Evolutionary conservation across 306 rosid genomes (phyloP).

Genomic region (Ormosia semicastrata): DNA sequence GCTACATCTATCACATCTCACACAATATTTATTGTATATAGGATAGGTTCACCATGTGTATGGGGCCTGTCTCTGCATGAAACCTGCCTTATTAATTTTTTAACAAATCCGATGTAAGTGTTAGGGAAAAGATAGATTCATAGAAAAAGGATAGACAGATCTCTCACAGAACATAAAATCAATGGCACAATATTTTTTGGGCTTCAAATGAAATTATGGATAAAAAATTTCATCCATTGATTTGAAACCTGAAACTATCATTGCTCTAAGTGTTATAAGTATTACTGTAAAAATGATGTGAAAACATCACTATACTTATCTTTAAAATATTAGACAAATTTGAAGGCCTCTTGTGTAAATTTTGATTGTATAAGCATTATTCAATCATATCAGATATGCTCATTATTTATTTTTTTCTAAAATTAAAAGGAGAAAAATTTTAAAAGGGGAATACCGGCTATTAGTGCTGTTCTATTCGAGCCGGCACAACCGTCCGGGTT

Average conservation of each 20-base stretch:
- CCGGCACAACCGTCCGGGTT: conserved; percentile 41
- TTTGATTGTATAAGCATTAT: background rate
- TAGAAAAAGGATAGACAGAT: too few relatives aligned
- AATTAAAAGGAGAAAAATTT: background rate
- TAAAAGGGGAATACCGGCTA: conserved; percentile 51
- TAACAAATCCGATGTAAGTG: background rate
- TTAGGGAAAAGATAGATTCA: background rate
- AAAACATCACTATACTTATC: background rate
- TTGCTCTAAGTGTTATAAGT: background rate
- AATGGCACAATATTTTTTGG: too few relatives aligned
- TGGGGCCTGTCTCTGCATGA: background rate
- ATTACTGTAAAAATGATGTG: background rate
- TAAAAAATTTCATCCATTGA: too few relatives aligned
- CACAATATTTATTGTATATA: background rate
- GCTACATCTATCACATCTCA: background rate
- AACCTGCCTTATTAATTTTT: background rate
- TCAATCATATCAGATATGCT: background rate
- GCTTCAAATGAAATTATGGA: too few relatives aligned
- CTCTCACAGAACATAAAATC: too few relatives aligned
- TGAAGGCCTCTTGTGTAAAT: background rate
- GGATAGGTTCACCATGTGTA: background rate
- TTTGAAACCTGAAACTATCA: too few relatives aligned
- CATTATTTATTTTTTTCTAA: background rate
- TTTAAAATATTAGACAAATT: background rate
- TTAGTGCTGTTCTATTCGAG: conserved; percentile 42